These are phyloP conservation scores for Paraurostyla sp. DNA, from an alignment of 73 alveolate genomes.

Conservation along the genomic window DNA sequence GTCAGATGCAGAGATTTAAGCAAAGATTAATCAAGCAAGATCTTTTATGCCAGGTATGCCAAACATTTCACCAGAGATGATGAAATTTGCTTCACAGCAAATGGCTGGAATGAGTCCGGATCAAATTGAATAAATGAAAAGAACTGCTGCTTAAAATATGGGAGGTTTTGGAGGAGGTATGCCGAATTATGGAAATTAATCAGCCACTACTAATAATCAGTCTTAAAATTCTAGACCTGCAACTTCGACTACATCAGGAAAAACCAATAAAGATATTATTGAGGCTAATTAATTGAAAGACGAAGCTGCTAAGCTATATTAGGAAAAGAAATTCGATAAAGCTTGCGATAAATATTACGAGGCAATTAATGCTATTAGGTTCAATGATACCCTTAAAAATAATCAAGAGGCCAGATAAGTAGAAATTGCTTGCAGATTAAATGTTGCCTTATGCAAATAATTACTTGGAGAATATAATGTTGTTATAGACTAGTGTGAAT, in stretches of 20 bases:
- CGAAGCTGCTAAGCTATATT: not conserved
- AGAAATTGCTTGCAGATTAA: conserved; percentile 47
- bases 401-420: conserved; percentile 30
- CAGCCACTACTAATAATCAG: conserved; percentile 11
- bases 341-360: conserved; percentile 55
- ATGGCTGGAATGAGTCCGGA: conserved; percentile 5
- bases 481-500: conserved; percentile 49
- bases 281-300: conserved; percentile 51
- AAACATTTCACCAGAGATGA: conserved; percentile 42
- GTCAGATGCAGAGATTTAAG: conserved; percentile 33
- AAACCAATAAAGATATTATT: not conserved
- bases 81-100: not conserved
- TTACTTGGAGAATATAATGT: not conserved
- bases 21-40: not conserved
- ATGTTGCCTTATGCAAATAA: conserved; percentile 42
- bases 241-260: too few relatives aligned
- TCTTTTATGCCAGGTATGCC: conserved; percentile 33
- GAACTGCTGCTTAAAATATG: not conserved
- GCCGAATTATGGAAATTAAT: not conserved
- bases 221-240: not conserved
- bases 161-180: not conserved
- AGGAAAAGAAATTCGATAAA: not conserved
- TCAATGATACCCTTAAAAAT: not conserved
- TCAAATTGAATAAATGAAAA: not conserved
- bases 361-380: conserved; percentile 12